Evolutionary conservation across 192 early-diverging fungal genomes (phyloP), one percentile per base, ranked within the genome.

Genomic region (Gonapodya sp.): DNA sequence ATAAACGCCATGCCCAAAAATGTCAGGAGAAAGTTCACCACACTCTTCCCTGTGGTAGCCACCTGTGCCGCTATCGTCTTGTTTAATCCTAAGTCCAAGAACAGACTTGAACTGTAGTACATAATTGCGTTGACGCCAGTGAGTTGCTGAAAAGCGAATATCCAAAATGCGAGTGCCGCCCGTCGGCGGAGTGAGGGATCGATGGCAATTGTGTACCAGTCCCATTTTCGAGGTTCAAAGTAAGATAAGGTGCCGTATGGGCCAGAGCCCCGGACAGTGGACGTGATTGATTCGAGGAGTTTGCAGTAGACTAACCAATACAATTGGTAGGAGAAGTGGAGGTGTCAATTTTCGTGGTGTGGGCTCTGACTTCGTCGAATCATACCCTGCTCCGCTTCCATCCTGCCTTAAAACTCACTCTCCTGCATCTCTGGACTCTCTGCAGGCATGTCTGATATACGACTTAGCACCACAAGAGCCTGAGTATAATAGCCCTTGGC

Each of bases 51-150:
- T 30, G 92, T 92, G 73, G 83, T 78, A 79, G 86, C 34, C 18
- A 77, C 31, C 8, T 18, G 18, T 2, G 75, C 34, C 8, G 75
- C 75, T 2, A 77, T 31, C 8, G 18, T 18, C 75, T 77, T 77
- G 75, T 34, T 77, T 14, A 32, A 31, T 8, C 75, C 75, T 33
- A 77, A 0, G 31, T 2, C 14, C 31, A 81, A 1, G 34, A 93
- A 92, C n/a, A 92, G 85, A 0, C 84, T 84, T 0, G 91, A 83
- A 30, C 90, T 89, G 83, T 90, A 94, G 88, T 95, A 96, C 89
- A 96, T 90, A 73, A 94, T 91, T 75, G 93, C 90, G 84, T 96
- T 97, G 87, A 96, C 93, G 74, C 95, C 96, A 18, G 94, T 96
- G 35, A 92, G 84, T 84, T 96, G 95, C 82, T 94, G 93, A 84